phyloP scores from a whole-genome alignment of 805 yeast species.

The Tetrapisispora phaffii region DNA sequence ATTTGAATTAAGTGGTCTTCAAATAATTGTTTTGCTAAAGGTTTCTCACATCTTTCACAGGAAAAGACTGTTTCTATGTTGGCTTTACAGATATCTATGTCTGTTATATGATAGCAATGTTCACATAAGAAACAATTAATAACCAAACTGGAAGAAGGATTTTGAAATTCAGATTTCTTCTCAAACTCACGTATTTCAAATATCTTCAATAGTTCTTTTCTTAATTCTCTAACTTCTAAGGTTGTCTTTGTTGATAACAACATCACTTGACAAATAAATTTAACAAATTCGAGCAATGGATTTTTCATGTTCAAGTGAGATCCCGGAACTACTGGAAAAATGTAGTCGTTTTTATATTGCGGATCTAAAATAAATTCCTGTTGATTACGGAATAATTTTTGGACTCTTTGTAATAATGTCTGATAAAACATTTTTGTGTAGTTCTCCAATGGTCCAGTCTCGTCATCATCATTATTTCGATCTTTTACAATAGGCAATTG shows the following conservation, averaged over 20 bases:
- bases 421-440: conserved; percentile 48
- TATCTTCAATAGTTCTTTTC: conserved; percentile 61
- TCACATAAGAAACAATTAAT: conserved; percentile 68
- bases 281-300: conserved; percentile 74
- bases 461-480: conserved; percentile 27
- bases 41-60: conserved; percentile 57
- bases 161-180: conserved; percentile 55
- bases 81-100: conserved; percentile 75
- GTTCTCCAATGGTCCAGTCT: conserved; percentile 35
- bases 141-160: conserved; percentile 64
- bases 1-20: conserved; percentile 74
- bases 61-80: conserved; percentile 40
- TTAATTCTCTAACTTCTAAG: conserved; percentile 62
- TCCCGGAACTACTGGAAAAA: conserved; percentile 72
- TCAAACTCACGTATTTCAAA: conserved; percentile 83
- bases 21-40: conserved; percentile 54
- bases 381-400: conserved; percentile 57
- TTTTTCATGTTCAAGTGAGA: conserved; percentile 47
- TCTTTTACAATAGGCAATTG: conserved; percentile 51
- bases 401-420: conserved; percentile 57
- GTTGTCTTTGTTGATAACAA: conserved; percentile 52
- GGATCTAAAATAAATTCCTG: conserved; percentile 63
- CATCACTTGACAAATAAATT: conserved; percentile 62
- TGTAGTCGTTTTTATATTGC: conserved; percentile 52
- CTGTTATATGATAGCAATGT: conserved; percentile 63